These are phyloP conservation scores for Xerocomus spinulosus DNA, from an alignment of 768 basidiomycete species.

Conservation along the genomic window DNA sequence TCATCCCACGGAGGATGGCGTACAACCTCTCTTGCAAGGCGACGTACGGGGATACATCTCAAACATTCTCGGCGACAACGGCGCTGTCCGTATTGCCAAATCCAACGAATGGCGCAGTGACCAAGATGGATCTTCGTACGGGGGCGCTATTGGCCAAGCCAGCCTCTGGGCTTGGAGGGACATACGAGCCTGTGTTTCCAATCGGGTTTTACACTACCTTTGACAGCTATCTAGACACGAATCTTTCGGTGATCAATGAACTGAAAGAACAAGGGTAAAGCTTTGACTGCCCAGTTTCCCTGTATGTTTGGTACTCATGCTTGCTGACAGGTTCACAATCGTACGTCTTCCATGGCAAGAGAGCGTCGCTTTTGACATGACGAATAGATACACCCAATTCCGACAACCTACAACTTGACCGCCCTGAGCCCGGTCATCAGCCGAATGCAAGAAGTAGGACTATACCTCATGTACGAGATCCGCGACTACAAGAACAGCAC, in stretches of 20 bases:
- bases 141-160: constrained; percentile 52
- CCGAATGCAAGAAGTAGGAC: constrained; percentile 64
- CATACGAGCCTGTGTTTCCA: constrained; percentile 49
- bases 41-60: constrained; percentile 31
- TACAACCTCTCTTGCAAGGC: constrained; percentile 30
- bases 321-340: constrained; percentile 19
- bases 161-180: constrained; percentile 44
- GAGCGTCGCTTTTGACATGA: not conserved
- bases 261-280: constrained; percentile 30
- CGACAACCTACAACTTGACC: constrained; percentile 57
- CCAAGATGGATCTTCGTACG: constrained; percentile 45
- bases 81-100: constrained; percentile 47
- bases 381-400: constrained; percentile 64
- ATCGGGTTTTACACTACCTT: constrained; percentile 45
- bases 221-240: constrained; percentile 25
- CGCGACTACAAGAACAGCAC: constrained; percentile 66
- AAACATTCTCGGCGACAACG: constrained; percentile 43
- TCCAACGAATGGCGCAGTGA: constrained; percentile 50
- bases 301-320: not conserved
- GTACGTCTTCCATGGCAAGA: constrained; percentile 22
- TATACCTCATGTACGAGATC: constrained; percentile 84
- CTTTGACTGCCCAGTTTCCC: constrained; percentile 1
- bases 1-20: constrained; percentile 38
- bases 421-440: constrained; percentile 56
- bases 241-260: constrained; percentile 26